Evolutionary conservation across 1,284 basidiomycete genomes (phyloP), one percentile per base, ranked within the genome.

Genomic region (Marasmius sp.): DNA sequence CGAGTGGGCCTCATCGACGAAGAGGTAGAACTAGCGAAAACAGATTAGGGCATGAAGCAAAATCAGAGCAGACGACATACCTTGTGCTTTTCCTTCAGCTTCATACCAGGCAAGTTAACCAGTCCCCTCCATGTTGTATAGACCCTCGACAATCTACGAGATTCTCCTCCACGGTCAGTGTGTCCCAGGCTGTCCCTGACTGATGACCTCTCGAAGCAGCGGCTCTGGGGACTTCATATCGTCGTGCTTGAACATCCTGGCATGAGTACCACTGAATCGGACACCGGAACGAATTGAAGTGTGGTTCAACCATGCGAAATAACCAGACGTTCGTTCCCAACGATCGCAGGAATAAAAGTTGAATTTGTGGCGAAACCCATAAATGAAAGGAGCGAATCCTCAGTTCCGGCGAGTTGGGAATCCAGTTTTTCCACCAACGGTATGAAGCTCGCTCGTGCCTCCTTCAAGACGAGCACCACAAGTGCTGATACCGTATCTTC

Each of bases 121-220:
- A 99, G 93, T 95, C 27, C 97, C 97, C 77, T 99, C 97, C 97
- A 99, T 99, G 66, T 93, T 95, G 80, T 94, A 99, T 53, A 99
- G 77, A 3, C 97, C 97, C 75, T 99, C 97, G 38, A 99, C 95
- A 62, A 98, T 87, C 54, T 99, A 69, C 52, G 99, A 73, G 66
- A 99, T 99, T 83, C 98, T 98, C 82, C 97, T 98, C 97, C 97
- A 99, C 2, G 97, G 97, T 16, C 97, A 79, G 74, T 98, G 97
- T 99, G 97, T 83, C 97, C 97, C 88, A 94, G n/a, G n/a, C n/a
- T n/a, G n/a, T n/a, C n/a, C n/a, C n/a, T n/a, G n/a, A n/a, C n/a
- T n/a, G n/a, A n/a, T n/a, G n/a, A n/a, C n/a, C n/a, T n/a, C n/a
- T n/a, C n/a, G n/a, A n/a, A n/a, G n/a, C n/a, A n/a, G n/a, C n/a